Conservation (phyloP, 768 basidiomycete genomes). For the Pisolithus tinctorius region DNA sequence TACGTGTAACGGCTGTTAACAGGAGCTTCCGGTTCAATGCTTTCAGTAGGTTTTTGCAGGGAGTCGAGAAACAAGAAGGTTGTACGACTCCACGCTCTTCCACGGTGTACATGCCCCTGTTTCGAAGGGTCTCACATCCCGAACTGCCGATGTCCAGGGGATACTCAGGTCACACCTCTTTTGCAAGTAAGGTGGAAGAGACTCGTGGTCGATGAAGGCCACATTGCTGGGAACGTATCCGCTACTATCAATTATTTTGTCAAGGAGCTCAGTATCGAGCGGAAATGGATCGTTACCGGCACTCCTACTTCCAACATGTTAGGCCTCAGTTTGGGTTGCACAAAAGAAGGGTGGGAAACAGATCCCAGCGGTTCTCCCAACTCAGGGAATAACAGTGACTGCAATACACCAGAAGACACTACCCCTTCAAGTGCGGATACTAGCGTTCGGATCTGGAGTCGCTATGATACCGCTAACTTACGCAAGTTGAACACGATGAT, state of each 20-base stretch:
- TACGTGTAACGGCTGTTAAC: conserved; percentile 27
- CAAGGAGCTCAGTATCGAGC: conserved; percentile 63
- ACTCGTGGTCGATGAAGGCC: conserved; percentile 87
- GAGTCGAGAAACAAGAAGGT: conserved; percentile 42
- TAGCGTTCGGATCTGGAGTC: conserved; percentile 46
- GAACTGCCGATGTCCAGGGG: conserved; percentile 48
- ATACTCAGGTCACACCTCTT: conserved; percentile 47
- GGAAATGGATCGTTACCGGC: conserved; percentile 86
- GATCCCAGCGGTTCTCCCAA: background rate
- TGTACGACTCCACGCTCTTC: conserved; percentile 36
- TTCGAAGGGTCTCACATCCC: conserved; percentile 46
- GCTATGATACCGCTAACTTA: conserved; percentile 61
- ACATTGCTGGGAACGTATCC: conserved; percentile 49
- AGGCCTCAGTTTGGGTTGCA: conserved; percentile 56
- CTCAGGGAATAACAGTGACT: background rate
- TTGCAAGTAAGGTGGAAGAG: conserved; percentile 83
- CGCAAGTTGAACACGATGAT: conserved; percentile 72
- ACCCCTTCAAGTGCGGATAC: background rate
- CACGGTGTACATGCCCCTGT: conserved; percentile 46
- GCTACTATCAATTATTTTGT: conserved; percentile 51
- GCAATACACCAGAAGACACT: background rate
- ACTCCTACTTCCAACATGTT: conserved; percentile 86
- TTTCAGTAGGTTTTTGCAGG: conserved; percentile 25
- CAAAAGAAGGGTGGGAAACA: conserved; percentile 10
- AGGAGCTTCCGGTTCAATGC: conserved; percentile 1